phyloP scores from a whole-genome alignment of 495 filamentous ascomycete species.

The Hyaloscypha bicolor region DNA sequence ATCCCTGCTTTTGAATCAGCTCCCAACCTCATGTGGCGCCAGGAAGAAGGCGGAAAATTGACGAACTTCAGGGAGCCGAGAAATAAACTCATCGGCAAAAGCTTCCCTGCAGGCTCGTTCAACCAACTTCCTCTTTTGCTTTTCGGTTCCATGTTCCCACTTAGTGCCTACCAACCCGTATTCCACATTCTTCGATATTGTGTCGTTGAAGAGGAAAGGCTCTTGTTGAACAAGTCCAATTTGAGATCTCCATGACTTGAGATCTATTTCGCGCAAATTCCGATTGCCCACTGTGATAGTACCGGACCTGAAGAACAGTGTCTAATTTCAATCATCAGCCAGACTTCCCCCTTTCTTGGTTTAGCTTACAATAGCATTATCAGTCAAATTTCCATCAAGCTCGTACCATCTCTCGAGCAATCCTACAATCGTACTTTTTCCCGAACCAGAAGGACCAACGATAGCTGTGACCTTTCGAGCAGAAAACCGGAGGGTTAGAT shows the following conservation, averaged over 20 bases:
- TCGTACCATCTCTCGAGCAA: conserved; percentile 63
- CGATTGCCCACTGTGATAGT: conserved; percentile 52
- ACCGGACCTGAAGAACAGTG: conserved; percentile 41
- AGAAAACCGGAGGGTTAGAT: conserved; percentile 58
- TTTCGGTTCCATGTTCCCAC: conserved; percentile 55
- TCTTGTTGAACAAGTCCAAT: conserved; percentile 70
- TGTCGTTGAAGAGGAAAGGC: conserved; percentile 64
- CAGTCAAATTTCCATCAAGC: conserved; percentile 30
- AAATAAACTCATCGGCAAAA: conserved; percentile 63
- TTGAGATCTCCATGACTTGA: conserved; percentile 62
- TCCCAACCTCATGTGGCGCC: conserved; percentile 42
- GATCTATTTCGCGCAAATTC: conserved; percentile 54
- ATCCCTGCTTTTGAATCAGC: conserved; percentile 42
- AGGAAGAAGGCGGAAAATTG: conserved; percentile 41
- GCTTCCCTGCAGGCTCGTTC: conserved; percentile 60
- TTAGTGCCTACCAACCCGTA: conserved; percentile 65
- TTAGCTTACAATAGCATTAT: conserved; percentile 23
- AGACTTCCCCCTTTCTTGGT: conserved; percentile 44
- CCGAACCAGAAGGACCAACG: conserved; percentile 76
- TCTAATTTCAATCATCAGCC: conserved; percentile 37
- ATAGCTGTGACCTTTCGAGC: conserved; percentile 86
- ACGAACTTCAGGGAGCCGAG: conserved; percentile 51
- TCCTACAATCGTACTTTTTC: conserved; percentile 68
- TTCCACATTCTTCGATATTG: conserved; percentile 70
- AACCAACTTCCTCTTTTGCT: conserved; percentile 54